Evolutionary conservation across 495 filamentous ascomycete species (phyloP), one percentile per base, ranked within the genome.

Genomic region (Lentithecium fluviatile): DNA sequence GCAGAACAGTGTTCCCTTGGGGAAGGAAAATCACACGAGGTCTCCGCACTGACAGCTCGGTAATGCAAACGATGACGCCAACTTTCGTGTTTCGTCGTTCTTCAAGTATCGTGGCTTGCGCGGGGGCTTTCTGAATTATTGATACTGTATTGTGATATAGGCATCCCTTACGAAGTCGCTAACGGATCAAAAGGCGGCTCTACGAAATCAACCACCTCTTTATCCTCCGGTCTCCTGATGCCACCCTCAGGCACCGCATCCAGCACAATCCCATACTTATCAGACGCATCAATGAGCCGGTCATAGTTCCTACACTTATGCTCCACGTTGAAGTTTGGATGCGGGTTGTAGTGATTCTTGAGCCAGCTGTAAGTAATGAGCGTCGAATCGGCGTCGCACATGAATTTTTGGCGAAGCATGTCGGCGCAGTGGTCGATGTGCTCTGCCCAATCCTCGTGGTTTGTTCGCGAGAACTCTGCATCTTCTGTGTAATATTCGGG

Each of bases 361-460:
- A 62, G 40, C 71, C 71, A 74, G 24, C 67, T 62, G 56, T 66
- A 62, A 8, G 66, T 55, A 12, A 73, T 52, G 2, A 74, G 46
- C 0, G 40, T 56, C 2, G 69, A 58, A 53, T 74, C 68, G 4
- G 64, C 63, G 42, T 73, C 60, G 48, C 71, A 74, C 66, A 71
- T 74, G 4, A 74, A 24, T 32, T 60, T 67, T 42, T 70, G 70
- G 5, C 71, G 69, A 17, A 74, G 53, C 43, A 74, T 69, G 20
- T 71, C 71, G 1, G 64, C 47, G 48, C 71, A 74, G 40, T 74
- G 71, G 36, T 64, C 60, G 19, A 57, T 12, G 19, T 63, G 60
- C 7, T 24, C 37, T 2, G 10, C 21, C 45, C 47, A 56, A 13
- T 63, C 54, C 2, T 40, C 43, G 7, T 13, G 48, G 15, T 63